Conservation (phyloP, 805 yeast species). For the Zygotorulaspora florentina region DNA sequence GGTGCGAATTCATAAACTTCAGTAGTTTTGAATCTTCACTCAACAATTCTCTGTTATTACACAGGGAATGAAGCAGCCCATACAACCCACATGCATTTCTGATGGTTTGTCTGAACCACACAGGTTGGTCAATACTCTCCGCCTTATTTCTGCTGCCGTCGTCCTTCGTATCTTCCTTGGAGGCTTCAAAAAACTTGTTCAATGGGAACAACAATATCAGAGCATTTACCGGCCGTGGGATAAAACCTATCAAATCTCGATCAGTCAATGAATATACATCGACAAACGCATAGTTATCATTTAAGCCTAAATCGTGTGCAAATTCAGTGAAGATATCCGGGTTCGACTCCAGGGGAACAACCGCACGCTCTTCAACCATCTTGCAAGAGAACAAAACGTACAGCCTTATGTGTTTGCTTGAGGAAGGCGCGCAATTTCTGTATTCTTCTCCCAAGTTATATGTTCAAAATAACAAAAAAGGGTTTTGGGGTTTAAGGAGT, state of each 20-base stretch:
- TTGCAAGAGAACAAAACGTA: conserved; percentile 5
- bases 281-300: conserved; percentile 55
- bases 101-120: conserved; percentile 85
- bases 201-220: conserved; percentile 81
- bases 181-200: conserved; percentile 52
- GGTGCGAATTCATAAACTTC: conserved; percentile 16
- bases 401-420: neutral
- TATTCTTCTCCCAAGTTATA: conserved; percentile 14
- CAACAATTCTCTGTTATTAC: conserved; percentile 34
- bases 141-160: conserved; percentile 8
- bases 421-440: neutral
- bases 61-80: conserved; percentile 68
- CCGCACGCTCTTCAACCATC: conserved; percentile 35
- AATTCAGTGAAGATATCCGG: conserved; percentile 77
- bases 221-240: conserved; percentile 78
- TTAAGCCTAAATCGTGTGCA: conserved; percentile 63
- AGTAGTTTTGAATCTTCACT: conserved; percentile 18
- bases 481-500: too few species aligned
- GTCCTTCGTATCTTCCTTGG: conserved; percentile 20
- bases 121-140: conserved; percentile 19
- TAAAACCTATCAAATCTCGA: conserved; percentile 68
- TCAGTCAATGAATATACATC: conserved; percentile 87
- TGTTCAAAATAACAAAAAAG: neutral
- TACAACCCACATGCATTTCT: conserved; percentile 90
- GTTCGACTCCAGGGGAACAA: conserved; percentile 86